Conservation (phyloP, 169 alveolate species). For the Eimeria acervulina region DNA sequence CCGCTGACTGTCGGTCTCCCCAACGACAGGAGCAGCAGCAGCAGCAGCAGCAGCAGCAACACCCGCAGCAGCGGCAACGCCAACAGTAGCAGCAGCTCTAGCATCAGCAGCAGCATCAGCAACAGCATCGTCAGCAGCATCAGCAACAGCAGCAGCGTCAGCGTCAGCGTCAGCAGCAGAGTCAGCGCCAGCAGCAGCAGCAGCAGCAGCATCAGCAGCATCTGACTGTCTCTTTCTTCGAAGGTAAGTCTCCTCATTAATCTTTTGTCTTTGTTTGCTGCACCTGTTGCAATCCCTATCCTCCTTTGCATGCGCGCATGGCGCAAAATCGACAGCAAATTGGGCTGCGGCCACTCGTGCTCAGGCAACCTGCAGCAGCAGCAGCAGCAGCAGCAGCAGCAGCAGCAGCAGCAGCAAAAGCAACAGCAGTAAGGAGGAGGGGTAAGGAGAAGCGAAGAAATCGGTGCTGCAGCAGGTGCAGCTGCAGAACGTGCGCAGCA, state of each 20-base stretch:
- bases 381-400: conserved; percentile 37
- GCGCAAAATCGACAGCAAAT: background rate
- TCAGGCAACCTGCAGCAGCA: background rate
- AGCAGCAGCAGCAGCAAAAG: conserved; percentile 16
- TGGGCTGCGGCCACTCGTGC: background rate
- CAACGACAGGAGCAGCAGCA: background rate
- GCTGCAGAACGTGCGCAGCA: background rate
- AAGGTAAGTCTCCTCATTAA: too few relatives aligned
- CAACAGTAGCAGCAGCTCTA: background rate
- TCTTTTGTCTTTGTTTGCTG: background rate
- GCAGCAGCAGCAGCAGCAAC: background rate
- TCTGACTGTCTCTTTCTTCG: too few relatives aligned
- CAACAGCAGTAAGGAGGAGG: background rate
- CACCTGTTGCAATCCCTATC: too few relatives aligned
- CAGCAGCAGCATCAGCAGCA: background rate
- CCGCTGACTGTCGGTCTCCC: background rate
- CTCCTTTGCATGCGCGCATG: too few relatives aligned
- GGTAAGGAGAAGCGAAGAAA: too few relatives aligned
- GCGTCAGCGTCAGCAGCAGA: background rate
- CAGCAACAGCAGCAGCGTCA: background rate
- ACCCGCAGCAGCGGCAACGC: background rate
- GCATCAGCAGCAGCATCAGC: background rate
- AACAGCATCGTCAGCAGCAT: background rate
- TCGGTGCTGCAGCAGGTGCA: background rate
- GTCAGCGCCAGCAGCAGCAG: background rate